Evolutionary conservation across 2,329 filamentous ascomycete species (phyloP).

Genomic region (Botrytis cinerea): DNA sequence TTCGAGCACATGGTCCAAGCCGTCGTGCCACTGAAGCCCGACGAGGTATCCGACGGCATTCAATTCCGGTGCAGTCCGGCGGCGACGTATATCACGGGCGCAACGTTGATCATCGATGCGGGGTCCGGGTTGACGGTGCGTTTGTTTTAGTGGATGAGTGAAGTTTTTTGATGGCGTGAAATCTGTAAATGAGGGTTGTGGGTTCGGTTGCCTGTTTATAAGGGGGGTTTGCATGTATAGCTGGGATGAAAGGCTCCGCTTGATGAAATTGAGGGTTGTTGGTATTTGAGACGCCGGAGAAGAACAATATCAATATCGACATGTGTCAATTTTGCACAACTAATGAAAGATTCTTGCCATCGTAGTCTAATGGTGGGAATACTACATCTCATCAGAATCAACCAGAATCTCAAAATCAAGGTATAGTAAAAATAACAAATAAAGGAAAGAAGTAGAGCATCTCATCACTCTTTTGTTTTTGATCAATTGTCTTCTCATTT

Average conservation of each 20-base stretch:
- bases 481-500: neutral
- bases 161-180: neutral
- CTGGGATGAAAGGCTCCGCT: neutral
- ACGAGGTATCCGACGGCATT: slow-evolving; percentile 51
- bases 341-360: neutral
- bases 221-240: neutral
- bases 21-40: slow-evolving; percentile 37
- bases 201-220: neutral
- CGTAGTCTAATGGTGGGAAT: neutral
- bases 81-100: slow-evolving; percentile 33
- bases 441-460: neutral
- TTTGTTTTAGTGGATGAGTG: neutral
- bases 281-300: neutral
- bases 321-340: neutral
- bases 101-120: slow-evolving; percentile 35
- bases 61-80: slow-evolving; percentile 43
- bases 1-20: neutral
- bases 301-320: neutral
- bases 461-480: neutral
- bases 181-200: neutral
- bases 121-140: slow-evolving; percentile 32
- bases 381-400: neutral
- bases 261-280: neutral
- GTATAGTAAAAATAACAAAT: neutral
- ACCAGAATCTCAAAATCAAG: neutral